phyloP scores from a whole-genome alignment of 192 early-diverging fungal genomes.

The Geranomyces variabilis region DNA sequence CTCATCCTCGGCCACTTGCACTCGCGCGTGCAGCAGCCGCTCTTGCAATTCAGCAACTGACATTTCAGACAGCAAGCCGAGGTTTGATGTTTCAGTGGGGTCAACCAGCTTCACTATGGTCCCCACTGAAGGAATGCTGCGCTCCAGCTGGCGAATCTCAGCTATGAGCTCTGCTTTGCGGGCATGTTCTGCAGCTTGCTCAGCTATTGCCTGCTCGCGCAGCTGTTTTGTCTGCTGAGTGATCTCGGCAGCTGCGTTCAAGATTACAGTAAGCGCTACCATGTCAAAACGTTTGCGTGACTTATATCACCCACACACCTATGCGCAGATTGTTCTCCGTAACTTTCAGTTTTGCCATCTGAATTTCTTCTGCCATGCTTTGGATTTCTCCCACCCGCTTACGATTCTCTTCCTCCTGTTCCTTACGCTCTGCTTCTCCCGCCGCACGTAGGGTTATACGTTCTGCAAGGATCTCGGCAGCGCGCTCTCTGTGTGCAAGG shows the following conservation, averaged over 20 bases:
- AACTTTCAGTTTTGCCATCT: conserved; percentile 50
- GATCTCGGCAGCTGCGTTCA: conserved; percentile 40
- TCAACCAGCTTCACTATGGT: conserved; percentile 47
- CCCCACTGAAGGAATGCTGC: conserved; percentile 44
- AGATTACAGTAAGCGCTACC: background rate
- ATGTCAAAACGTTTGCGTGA: background rate
- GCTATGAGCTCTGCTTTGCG: conserved; percentile 55
- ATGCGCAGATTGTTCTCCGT: conserved; percentile 44
- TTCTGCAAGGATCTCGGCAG: conserved; percentile 43
- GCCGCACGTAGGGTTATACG: conserved; percentile 37
- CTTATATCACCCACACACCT: conserved; percentile 30
- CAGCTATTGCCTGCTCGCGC: conserved; percentile 36
- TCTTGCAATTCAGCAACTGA: conserved; percentile 61
- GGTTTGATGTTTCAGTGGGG: conserved; percentile 47
- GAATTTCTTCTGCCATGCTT: conserved; percentile 47
- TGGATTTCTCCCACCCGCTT: conserved; percentile 51
- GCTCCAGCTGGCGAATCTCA: conserved; percentile 58
- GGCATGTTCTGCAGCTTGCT: conserved; percentile 45
- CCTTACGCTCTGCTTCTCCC: conserved; percentile 22
- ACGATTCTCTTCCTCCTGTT: conserved; percentile 45
- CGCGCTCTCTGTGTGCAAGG: conserved; percentile 31
- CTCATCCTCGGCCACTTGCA: conserved; percentile 28
- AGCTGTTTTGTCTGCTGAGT: conserved; percentile 33
- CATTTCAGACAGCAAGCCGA: conserved; percentile 60
- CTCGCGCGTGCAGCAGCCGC: conserved; percentile 41